Evolutionary conservation across 495 filamentous ascomycete genomes (phyloP).

Genomic region (Lepraria neglecta): DNA sequence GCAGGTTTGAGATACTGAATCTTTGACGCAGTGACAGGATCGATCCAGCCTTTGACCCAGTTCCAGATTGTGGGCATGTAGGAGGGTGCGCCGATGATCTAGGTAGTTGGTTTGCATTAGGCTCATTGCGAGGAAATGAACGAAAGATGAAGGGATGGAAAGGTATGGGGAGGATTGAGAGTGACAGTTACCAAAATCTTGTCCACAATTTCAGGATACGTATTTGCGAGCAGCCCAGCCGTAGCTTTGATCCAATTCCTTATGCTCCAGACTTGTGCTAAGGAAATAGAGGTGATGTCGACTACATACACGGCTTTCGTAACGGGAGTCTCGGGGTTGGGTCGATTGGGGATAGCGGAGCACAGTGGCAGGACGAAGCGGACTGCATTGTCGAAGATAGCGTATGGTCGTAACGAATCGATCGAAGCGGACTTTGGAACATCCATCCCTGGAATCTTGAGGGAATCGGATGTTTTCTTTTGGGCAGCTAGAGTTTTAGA

Average conservation of each 20-base stretch:
- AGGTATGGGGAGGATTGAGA: too few relatives aligned
- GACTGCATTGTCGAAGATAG: constrained; percentile 28
- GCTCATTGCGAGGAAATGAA: background rate
- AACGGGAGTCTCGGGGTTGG: constrained; percentile 20
- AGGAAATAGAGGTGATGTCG: constrained; percentile 26
- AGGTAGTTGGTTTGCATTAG: background rate
- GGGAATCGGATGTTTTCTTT: constrained; percentile 22
- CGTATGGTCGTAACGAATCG: constrained; percentile 30
- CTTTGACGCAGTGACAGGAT: constrained; percentile 12
- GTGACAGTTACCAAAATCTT: background rate
- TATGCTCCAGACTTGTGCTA: constrained; percentile 33
- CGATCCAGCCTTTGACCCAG: constrained; percentile 12
- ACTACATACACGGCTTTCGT: constrained; percentile 29
- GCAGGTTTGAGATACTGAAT: background rate
- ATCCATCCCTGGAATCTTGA: background rate
- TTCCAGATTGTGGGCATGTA: constrained; percentile 13
- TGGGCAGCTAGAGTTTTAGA: constrained; percentile 22
- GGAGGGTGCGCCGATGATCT: constrained; percentile 9
- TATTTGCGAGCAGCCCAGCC: background rate
- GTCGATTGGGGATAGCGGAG: constrained; percentile 24
- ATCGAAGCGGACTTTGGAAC: constrained; percentile 11
- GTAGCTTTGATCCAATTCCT: constrained; percentile 11
- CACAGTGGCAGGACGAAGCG: constrained; percentile 36
- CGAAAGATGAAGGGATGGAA: too few relatives aligned
- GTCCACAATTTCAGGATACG: constrained; percentile 10